Percentiles rank a stretch among this genome's conserved stretches.
phyloP scores from a whole-genome alignment of 1,284 basidiomycete genomes.

The Cutaneotrichosporon curvatum region DNA sequence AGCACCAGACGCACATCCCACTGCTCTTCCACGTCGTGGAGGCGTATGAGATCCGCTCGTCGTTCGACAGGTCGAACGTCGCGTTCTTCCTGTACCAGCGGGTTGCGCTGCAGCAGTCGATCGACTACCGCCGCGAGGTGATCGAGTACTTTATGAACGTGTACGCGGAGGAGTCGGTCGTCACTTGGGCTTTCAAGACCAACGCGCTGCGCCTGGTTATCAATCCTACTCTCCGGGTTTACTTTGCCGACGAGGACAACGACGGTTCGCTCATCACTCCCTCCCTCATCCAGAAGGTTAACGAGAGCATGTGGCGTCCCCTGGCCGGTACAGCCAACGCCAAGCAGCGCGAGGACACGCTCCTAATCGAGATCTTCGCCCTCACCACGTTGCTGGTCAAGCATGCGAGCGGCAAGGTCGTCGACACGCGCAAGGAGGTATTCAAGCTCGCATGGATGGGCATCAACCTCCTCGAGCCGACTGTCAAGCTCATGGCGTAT shows the following conservation, averaged over 20 bases:
- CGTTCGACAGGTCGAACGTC: conserved; percentile 74
- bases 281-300: conserved; percentile 30
- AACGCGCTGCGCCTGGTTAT: conserved; percentile 79
- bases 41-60: conserved; percentile 71
- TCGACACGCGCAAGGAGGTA: conserved; percentile 81
- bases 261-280: conserved; percentile 36
- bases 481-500: conserved; percentile 92
- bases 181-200: conserved; percentile 73
- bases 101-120: conserved; percentile 56
- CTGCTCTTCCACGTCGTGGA: conserved; percentile 82
- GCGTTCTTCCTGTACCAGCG: conserved; percentile 84
- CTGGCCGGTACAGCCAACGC: conserved; percentile 24
- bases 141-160: conserved; percentile 78
- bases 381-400: conserved; percentile 86
- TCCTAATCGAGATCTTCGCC: conserved; percentile 86
- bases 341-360: conserved; percentile 45
- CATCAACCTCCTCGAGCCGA: conserved; percentile 57
- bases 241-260: conserved; percentile 51
- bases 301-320: conserved; percentile 41
- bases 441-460: conserved; percentile 94
- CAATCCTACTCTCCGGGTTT: conserved; percentile 78
- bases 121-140: conserved; percentile 70
- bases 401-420: conserved; percentile 67
- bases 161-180: conserved; percentile 60
- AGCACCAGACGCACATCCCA: conserved; percentile 70